Conservation (phyloP, 2,329 filamentous ascomycete species). For the Ophiosphaerella korrae region DNA sequence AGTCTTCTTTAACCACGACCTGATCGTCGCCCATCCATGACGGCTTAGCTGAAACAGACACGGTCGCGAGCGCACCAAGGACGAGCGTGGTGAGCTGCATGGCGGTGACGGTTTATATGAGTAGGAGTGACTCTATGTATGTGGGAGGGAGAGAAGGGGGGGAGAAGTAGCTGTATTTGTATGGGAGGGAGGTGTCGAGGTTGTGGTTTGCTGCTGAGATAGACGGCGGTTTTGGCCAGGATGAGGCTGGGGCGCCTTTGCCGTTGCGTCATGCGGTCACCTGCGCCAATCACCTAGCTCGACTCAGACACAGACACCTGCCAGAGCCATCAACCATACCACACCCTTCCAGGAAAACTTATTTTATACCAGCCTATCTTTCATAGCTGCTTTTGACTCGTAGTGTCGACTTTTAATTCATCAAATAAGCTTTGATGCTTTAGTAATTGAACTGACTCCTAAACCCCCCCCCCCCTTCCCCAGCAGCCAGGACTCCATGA, state of each 20-base stretch:
- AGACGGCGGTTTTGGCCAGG: constrained; percentile 1
- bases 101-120: constrained; percentile 6
- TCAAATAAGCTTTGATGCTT: too few relatives aligned
- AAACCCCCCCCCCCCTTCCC: too few relatives aligned
- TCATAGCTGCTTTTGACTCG: too few relatives aligned
- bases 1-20: constrained; percentile 57
- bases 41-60: constrained; percentile 47
- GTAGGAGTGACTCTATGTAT: neutral
- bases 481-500: too few relatives aligned
- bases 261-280: constrained; percentile 2
- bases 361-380: too few relatives aligned
- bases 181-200: neutral
- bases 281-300: constrained; percentile 1
- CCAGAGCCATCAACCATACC: too few relatives aligned
- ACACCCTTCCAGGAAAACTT: too few relatives aligned
- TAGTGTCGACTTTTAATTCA: too few relatives aligned
- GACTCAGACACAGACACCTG: neutral
- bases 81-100: constrained; percentile 48
- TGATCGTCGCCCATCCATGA: constrained; percentile 52
- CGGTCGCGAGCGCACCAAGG: constrained; percentile 51
- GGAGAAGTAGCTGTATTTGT: neutral
- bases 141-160: neutral
- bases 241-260: constrained; percentile 6
- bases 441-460: too few relatives aligned
- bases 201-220: neutral